These are phyloP conservation scores for Ascocoryne sarcoides DNA, from an alignment of 2,329 filamentous ascomycete genomes.

Conservation along the genomic window DNA sequence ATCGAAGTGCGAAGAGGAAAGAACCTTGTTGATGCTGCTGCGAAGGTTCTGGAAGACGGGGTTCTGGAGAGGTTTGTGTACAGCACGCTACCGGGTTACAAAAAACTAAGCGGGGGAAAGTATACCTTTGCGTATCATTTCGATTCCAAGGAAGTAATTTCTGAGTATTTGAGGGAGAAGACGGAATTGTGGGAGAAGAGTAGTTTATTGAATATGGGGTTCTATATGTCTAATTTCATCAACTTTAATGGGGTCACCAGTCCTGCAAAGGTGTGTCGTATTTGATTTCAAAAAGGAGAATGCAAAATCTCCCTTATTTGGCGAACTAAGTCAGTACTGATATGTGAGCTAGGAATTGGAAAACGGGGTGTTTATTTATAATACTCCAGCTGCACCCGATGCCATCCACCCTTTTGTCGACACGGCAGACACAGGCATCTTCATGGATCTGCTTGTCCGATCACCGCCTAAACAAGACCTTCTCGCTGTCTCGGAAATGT, in stretches of 20 bases:
- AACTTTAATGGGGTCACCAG: conserved; percentile 2
- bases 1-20: conserved; percentile 26
- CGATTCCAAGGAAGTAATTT: conserved; percentile 29
- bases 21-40: conserved; percentile 29
- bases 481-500: conserved; percentile 15
- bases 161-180: conserved; percentile 22
- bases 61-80: conserved; percentile 17
- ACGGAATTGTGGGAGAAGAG: conserved; percentile 26
- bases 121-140: conserved; percentile 32
- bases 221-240: conserved; percentile 29
- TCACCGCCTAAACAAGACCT: conserved; percentile 15
- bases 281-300: neutral
- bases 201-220: conserved; percentile 30
- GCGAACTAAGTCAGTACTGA: too few relatives aligned
- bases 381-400: conserved; percentile 7
- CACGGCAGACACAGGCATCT: conserved; percentile 25
- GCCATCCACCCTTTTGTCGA: conserved; percentile 23
- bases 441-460: conserved; percentile 22
- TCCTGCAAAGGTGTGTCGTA: conserved; percentile 1
- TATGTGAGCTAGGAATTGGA: conserved; percentile 3
- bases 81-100: conserved; percentile 22
- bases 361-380: conserved; percentile 9
- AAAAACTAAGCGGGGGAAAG: conserved; percentile 30
- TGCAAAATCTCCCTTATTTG: too few relatives aligned
- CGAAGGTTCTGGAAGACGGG: conserved; percentile 9